A percentile compares a stretch with the other conserved stretches of the same genome.
Evolutionary conservation across 2,329 filamentous ascomycete species (phyloP).

Genomic region (Didymellaceae sp.): DNA sequence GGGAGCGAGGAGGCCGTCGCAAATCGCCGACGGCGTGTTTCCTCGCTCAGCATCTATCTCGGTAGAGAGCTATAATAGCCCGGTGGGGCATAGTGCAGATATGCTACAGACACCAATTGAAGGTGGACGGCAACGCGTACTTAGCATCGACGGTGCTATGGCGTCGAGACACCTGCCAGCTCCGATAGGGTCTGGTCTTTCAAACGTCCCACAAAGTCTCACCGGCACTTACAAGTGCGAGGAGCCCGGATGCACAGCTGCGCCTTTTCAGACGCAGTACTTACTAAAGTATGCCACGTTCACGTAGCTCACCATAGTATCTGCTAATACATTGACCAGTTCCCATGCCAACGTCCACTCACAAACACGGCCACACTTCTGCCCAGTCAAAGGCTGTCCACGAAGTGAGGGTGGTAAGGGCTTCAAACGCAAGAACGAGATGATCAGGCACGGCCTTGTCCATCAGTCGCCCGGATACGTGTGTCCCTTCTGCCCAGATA

Average conservation of each 20-base stretch:
- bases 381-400: slow-evolving; percentile 63
- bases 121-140: slow-evolving; percentile 29
- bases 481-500: slow-evolving; percentile 92
- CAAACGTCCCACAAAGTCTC: slow-evolving; percentile 37
- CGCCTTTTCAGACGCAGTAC: slow-evolving; percentile 78
- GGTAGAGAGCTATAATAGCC: slow-evolving; percentile 45
- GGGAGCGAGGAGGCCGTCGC: slow-evolving; percentile 42
- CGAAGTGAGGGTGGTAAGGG: slow-evolving; percentile 68
- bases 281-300: slow-evolving; percentile 68
- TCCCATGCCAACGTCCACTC: slow-evolving; percentile 77
- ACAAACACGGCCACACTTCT: slow-evolving; percentile 68
- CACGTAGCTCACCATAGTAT: neutral
- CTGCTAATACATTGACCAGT: slow-evolving; percentile 38
- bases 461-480: slow-evolving; percentile 95
- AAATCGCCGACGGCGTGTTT: slow-evolving; percentile 44
- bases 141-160: slow-evolving; percentile 42
- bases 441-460: slow-evolving; percentile 82
- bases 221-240: slow-evolving; percentile 58
- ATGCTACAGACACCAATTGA: slow-evolving; percentile 40
- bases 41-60: slow-evolving; percentile 41
- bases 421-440: slow-evolving; percentile 73
- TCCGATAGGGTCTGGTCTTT: slow-evolving; percentile 39
- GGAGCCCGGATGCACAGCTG: slow-evolving; percentile 70
- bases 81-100: slow-evolving; percentile 45
- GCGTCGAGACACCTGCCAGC: slow-evolving; percentile 41